Base-by-base conservation (phyloP, 345 rosid genomes). In the Tarenaya hassleriana region DNA sequence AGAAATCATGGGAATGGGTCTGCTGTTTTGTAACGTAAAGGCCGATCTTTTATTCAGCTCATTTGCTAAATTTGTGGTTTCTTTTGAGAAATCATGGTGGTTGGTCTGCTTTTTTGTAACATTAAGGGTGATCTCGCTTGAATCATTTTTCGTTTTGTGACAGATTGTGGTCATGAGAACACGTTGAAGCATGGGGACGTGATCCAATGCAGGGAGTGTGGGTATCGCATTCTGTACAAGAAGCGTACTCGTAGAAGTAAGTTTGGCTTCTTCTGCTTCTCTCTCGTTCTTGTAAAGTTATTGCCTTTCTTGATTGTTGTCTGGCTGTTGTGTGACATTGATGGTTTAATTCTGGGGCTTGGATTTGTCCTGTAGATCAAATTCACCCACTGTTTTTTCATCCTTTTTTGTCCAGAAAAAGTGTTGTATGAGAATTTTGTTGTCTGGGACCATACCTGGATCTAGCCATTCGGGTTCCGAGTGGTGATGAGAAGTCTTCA, bases 141-240 rank as follows among this genome's bases (percentile, higher is more conserved):
- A 33, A 33, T 47, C 1, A 6, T 20, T 16, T 33, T 24, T 32
- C n/a, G 16, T 47, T 42, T 45, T 58, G 38, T 40, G 31, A 57
- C 29, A 66, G 95, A 91, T 63, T 91, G 96, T 64, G 96, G 98
- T 27, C 73, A 78, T 66, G 96, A 87, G 63, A 81, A 77, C 50
- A 75, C 81, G 7, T 45, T 82, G 74, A 84, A 84, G 86, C 55
- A 82, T 1, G 96, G 86, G 4, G 96, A 87, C 59, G 86, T 84
- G 42, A 79, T 88, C n/a, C 92, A 87, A 53, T 91, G 98, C 83
- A 62, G 88, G 7, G 96, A 91, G 69, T 87, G 98, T 45, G 98
- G 96, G 24, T 84, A 84, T 59, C 95, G 96, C 66, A 87, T 87
- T 27, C 78, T 87, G 5, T 87, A 80, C 73, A 87, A 91, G 82